Percentiles rank a stretch among this genome's conserved stretches.
Conservation (phyloP, 139 green algal genomes). For the Coelastrella sp. region DNA sequence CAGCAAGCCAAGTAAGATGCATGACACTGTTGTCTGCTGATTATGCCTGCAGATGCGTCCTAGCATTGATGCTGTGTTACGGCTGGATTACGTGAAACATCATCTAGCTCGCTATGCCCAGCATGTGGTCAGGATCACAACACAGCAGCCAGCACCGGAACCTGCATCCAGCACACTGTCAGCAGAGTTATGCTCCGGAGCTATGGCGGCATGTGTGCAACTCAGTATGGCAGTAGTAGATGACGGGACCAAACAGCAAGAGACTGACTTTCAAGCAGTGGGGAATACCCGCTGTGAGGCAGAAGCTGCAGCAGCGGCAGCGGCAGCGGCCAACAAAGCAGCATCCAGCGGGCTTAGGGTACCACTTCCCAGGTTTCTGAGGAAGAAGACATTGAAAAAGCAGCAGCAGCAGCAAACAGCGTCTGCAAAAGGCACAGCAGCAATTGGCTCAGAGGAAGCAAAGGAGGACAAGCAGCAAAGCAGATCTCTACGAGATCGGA, state of each 20-base stretch:
- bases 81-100: conserved; percentile 50
- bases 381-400: neutral
- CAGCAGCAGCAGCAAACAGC: neutral
- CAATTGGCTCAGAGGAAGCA: neutral
- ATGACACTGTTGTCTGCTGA: neutral
- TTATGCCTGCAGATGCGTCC: conserved; percentile 53
- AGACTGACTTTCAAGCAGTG: neutral
- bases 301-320: neutral
- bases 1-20: neutral
- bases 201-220: too few species aligned
- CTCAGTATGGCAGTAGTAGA: too few species aligned
- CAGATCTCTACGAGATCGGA: neutral
- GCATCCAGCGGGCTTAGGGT: neutral
- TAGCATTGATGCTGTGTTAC: conserved; percentile 59
- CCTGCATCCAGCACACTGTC: neutral
- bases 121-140: conserved; percentile 46
- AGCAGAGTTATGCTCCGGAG: too few species aligned
- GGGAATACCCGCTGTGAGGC: too few species aligned
- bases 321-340: neutral
- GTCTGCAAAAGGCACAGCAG: neutral
- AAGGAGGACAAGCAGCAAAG: neutral
- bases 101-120: conserved; percentile 63
- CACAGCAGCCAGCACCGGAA: neutral
- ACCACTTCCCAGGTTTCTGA: neutral
- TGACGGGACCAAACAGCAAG: neutral